A percentile compares a stretch with the other conserved stretches of the same genome.
Conservation (phyloP, 192 early-diverging fungal species). For the Phlyctochytrium planicorne region DNA sequence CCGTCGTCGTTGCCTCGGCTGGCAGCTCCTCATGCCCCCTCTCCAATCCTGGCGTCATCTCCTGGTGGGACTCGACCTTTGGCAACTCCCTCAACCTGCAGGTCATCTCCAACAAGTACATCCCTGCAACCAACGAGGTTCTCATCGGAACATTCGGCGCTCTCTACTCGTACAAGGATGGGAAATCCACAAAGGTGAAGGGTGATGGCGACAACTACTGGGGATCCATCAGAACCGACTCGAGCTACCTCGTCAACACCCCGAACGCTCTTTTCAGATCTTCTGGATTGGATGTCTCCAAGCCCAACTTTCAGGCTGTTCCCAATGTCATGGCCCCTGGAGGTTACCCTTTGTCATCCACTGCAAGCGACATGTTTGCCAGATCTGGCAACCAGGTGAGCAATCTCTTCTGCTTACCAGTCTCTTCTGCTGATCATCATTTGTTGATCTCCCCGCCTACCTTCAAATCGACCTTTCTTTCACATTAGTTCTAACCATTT, state of each 20-base stretch:
- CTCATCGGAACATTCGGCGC: not conserved
- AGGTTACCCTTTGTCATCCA: not conserved
- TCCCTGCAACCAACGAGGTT: no score
- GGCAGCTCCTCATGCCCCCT: no score
- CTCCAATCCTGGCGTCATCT: no score
- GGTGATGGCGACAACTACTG: not conserved
- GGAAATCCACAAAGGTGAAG: not conserved
- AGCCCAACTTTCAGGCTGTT: not conserved
- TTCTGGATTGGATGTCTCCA: not conserved
- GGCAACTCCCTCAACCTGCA: no score
- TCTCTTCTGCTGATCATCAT: no score
- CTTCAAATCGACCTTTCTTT: no score
- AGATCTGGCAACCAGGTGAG: not conserved
- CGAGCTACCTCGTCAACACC: not conserved
- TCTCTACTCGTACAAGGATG: not conserved
- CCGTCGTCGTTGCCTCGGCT: no score
- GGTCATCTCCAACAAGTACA: no score
- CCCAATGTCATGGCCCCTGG: not conserved
- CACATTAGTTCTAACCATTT: no score
- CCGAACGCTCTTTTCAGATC: not conserved
- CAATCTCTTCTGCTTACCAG: no score
- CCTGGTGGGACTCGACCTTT: no score
- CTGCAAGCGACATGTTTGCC: not conserved
- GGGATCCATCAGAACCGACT: not conserved
- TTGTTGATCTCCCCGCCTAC: no score